Percentiles rank a stretch among this genome's conserved stretches.
Conservation (phyloP, 768 basidiomycete species). For the Austroboletus eburneus region DNA sequence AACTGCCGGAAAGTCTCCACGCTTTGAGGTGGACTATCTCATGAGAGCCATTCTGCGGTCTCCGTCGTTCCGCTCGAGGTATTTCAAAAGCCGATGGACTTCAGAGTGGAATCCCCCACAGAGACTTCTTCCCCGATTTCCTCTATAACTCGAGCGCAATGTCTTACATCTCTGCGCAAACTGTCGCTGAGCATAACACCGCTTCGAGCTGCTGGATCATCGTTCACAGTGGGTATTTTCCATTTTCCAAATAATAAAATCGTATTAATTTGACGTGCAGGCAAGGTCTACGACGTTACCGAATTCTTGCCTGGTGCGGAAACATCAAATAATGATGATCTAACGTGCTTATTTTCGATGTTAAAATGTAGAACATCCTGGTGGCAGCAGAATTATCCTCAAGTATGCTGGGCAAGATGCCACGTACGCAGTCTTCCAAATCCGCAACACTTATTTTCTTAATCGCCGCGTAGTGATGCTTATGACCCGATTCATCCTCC, state of each 20-base stretch:
- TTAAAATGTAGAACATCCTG: constrained; percentile 53
- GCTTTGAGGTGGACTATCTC: constrained; percentile 1
- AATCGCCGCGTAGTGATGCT: constrained; percentile 43
- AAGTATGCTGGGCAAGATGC: constrained; percentile 87
- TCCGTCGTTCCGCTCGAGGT: constrained; percentile 14
- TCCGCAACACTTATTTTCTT: neutral
- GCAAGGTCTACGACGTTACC: constrained; percentile 71
- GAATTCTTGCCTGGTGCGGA: constrained; percentile 70
- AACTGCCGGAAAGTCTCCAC: neutral
- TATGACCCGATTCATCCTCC: constrained; percentile 88
- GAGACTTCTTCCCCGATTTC: neutral
- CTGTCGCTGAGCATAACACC: constrained; percentile 48
- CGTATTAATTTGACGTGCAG: constrained; percentile 64
- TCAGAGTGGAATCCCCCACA: neutral
- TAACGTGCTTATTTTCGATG: neutral
- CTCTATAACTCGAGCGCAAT: constrained; percentile 2
- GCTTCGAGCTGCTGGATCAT: constrained; percentile 74
- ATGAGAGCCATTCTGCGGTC: constrained; percentile 2
- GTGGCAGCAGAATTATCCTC: constrained; percentile 77
- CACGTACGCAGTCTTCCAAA: constrained; percentile 45
- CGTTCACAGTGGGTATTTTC: constrained; percentile 41
- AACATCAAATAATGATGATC: constrained; percentile 35
- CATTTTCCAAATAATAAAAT: constrained; percentile 36
- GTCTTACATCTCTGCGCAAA: constrained; percentile 35
- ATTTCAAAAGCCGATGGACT: constrained; percentile 9